phyloP scores from a whole-genome alignment of 306 rosid species.

The Datisca glomerata region DNA sequence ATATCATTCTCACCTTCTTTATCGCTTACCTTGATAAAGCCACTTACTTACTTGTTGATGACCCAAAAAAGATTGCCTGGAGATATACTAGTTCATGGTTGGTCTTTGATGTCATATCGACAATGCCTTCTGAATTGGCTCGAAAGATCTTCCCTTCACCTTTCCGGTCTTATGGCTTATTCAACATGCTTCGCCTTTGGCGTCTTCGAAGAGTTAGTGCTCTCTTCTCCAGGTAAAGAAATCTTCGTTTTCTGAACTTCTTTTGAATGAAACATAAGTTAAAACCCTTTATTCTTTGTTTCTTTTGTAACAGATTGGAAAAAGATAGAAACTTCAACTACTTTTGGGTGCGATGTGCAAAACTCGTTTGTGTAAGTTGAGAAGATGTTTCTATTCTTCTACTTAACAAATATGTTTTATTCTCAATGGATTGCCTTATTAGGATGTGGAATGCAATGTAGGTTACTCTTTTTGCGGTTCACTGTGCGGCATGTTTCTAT shows the following conservation, averaged over 20 bases:
- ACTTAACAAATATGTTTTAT: neutral
- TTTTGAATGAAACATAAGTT: neutral
- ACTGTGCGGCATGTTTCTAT: constrained; percentile 81
- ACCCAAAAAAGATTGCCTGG: constrained; percentile 50
- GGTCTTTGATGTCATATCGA: constrained; percentile 62
- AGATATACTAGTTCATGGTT: constrained; percentile 62
- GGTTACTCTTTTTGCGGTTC: constrained; percentile 89
- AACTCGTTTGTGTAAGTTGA: constrained; percentile 69
- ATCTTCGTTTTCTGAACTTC: neutral
- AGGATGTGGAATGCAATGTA: constrained; percentile 14
- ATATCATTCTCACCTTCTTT: constrained; percentile 76
- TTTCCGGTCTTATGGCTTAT: constrained; percentile 51
- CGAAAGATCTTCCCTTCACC: constrained; percentile 34
- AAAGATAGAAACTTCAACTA: constrained; percentile 78
- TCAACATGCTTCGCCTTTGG: constrained; percentile 96
- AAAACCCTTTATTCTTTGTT: neutral
- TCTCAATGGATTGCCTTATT: constrained; percentile 2
- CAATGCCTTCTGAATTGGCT: constrained; percentile 70
- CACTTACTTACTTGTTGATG: constrained; percentile 56
- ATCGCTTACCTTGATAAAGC: constrained; percentile 72
- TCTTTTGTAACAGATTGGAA: constrained; percentile 49
- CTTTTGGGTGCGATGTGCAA: constrained; percentile 87
- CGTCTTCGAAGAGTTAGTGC: constrained; percentile 93
- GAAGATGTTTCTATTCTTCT: neutral
- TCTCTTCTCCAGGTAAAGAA: constrained; percentile 53